Evolutionary conservation across 805 yeast genomes (phyloP).

Genomic region (Wickerhamomyces subpelliculosus): DNA sequence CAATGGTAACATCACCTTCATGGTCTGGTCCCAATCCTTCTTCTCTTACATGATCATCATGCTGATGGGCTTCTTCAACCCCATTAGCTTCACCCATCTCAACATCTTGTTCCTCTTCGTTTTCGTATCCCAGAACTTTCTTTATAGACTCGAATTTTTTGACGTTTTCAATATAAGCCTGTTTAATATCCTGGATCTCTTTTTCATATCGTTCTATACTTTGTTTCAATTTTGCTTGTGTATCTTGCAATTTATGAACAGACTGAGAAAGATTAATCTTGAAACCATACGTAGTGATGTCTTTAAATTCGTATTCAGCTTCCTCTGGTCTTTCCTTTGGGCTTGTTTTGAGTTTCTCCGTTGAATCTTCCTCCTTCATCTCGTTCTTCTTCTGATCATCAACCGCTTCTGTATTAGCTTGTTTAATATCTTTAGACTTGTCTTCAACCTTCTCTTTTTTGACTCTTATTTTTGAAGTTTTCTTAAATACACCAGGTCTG

Average conservation of each 20-base stretch:
- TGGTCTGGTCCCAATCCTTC: neutral
- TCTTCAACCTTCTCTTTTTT: neutral
- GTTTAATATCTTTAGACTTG: neutral
- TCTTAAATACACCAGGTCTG: neutral
- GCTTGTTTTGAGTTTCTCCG: neutral
- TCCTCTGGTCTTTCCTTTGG: neutral
- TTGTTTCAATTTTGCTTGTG: neutral
- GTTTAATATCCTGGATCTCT: slow-evolving; percentile 5
- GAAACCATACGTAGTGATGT: slow-evolving; percentile 1
- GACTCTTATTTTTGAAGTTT: neutral
- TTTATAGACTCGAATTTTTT: slow-evolving; percentile 5
- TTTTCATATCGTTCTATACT: slow-evolving; percentile 2
- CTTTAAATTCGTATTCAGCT: neutral
- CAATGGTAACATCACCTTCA: neutral
- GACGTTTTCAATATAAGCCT: slow-evolving; percentile 2
- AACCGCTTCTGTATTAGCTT: neutral
- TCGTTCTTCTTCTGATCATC: neutral
- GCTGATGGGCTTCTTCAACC: neutral
- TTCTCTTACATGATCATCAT: neutral
- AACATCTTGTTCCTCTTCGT: neutral
- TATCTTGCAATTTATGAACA: neutral
- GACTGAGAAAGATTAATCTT: neutral
- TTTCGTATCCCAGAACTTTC: slow-evolving; percentile 2
- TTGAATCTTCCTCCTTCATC: neutral
- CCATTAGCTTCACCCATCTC: neutral